Base-by-base conservation (phyloP, 768 basidiomycete genomes). In the Amanita jacksonii region DNA sequence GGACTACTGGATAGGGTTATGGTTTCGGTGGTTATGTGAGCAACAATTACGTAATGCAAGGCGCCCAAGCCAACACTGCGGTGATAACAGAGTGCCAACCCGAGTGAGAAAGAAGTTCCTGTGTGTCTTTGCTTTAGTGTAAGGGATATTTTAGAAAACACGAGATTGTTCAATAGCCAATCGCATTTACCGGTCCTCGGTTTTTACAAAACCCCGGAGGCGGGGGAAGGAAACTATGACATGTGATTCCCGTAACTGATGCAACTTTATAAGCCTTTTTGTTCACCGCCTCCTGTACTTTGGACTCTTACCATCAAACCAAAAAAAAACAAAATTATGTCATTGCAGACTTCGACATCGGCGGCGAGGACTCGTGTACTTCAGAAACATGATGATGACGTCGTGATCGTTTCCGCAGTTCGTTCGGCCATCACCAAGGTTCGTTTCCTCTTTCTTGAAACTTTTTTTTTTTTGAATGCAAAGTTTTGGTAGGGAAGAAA, bases 341-440 rank as follows among this genome's bases (percentile, higher is more conserved):
- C 64, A 16, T 51, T 53, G 7, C 61, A 61, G 54, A 38, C 51
- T 19, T 53, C 52, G 24, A 55, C 61, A 13, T 66, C 67, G 19
- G 52, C 65, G 42, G 69, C 70, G 45, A 85, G 77, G 58, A 67
- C 79, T 18, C 68, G 68, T 47, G 51, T 89, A 18, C 73, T 90
- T 38, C 67, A 75, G 54, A 83, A 88, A 67, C 67, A 75, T 54
- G 81, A 85, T 49, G 73, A 87, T 59, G 91, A 94, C 62, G 83
- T 97, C 10, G 94, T 98, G 51, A 85, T 97, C 58, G 79, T 90
- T 55, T 67, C 79, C 8, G 92, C 93, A 16, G 76, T 89, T 38
- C 81, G 96, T 50, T 90, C 92, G 35, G 88, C 96, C 19, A 73
- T 94, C 48, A 96, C 93, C 23, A 94, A 92, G 74, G 90, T 87